Evolutionary conservation across 2,329 filamentous ascomycete species (phyloP), one percentile per base, ranked within the genome.

Genomic region (Cercospora canescens): DNA sequence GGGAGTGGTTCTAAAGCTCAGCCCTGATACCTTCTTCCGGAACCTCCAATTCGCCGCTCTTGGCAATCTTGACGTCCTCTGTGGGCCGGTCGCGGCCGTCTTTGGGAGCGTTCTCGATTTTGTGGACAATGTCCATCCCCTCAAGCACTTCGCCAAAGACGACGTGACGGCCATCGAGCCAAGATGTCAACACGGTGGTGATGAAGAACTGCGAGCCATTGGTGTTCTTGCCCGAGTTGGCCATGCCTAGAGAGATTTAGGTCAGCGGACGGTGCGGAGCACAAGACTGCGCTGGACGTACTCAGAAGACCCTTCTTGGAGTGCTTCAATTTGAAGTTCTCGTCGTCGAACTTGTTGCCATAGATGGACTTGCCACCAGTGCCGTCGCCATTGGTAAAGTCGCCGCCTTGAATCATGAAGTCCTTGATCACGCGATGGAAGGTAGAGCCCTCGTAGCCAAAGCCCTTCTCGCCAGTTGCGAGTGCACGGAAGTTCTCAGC

Each of bases 311-410:
- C 92, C 81, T 89, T 90, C 87, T 93, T 93, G 84, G 86, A 87
- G 88, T 96, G 92, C 80, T 93, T 94, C 78, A 94, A 86, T 89
- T 95, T 94, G 87, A 96, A 95, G 90, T 94, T 95, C 89, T 96
- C 92, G 76, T 96, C 92, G 71, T 87, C 81, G 83, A 95, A 95
- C 82, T 91, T 92, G 74, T 87, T 85, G 75, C 92, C 92, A 79
- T 94, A 95, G 84, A 95, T 94, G 71, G 90, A 93, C 86, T 93
- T 94, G 81, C 92, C 92, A 78, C 91, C 91, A 70, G 91, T 94
- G 76, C 91, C 87, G 75, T 95, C 91, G 65, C 88, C 89, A 72
- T 88, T 90, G 80, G 91, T 94, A 82, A 95, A 94, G 84, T 95
- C 91, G 79, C 91, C 92, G 74, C 92, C 92, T 84, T 94, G 92